A percentile compares a stretch with the other conserved stretches of the same genome.
phyloP scores from a whole-genome alignment of 2,329 filamentous ascomycete genomes.

The Aspergillus flavus region DNA sequence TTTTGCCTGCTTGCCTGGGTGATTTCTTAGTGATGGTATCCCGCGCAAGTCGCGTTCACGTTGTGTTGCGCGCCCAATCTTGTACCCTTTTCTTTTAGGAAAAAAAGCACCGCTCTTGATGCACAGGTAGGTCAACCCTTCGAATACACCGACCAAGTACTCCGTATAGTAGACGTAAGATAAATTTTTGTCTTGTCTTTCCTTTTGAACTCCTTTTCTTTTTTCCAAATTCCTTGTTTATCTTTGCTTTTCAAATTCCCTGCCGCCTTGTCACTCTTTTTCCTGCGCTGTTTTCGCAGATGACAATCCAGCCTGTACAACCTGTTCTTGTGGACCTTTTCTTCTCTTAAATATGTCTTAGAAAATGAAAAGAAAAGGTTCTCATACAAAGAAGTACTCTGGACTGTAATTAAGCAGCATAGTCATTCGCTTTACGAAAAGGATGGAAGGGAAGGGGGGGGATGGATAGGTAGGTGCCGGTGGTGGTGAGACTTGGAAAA shows the following conservation, averaged over 20 bases:
- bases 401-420: constrained; percentile 36
- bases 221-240: constrained; percentile 11
- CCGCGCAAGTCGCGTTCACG: constrained; percentile 6
- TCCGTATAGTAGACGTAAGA: constrained; percentile 28
- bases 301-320: constrained; percentile 21
- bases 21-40: constrained; percentile 3
- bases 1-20: background rate
- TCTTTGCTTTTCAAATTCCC: constrained; percentile 12
- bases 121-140: constrained; percentile 21
- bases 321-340: constrained; percentile 20
- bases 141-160: constrained; percentile 28
- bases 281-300: constrained; percentile 3
- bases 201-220: constrained; percentile 7
- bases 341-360: constrained; percentile 31
- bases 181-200: constrained; percentile 11
- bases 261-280: constrained; percentile 11
- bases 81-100: constrained; percentile 13
- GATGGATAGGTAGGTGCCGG: constrained; percentile 15
- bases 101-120: constrained; percentile 16
- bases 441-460: constrained; percentile 20
- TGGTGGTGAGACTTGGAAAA: constrained; percentile 28
- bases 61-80: constrained; percentile 5
- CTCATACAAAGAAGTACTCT: constrained; percentile 41
- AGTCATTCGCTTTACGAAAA: constrained; percentile 45
- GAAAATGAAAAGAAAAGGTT: constrained; percentile 30